Percentiles rank a stretch among this genome's conserved stretches.
phyloP scores from a whole-genome alignment of 2,329 filamentous ascomycete genomes.

The Penicillium sp. region DNA sequence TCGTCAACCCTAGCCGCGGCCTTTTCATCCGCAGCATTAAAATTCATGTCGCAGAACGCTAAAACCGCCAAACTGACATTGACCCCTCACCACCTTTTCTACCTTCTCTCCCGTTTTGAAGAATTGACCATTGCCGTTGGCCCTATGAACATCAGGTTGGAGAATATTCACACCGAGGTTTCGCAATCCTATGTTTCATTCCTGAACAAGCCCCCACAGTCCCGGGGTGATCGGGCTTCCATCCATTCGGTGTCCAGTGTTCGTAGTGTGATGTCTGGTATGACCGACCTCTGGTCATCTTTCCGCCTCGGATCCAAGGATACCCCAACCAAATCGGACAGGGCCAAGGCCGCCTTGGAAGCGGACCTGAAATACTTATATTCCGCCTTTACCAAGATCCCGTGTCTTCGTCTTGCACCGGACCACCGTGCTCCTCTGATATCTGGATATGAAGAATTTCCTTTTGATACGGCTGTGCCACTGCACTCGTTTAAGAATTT shows the following conservation, averaged over 20 bases:
- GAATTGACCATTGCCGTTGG: slow-evolving; percentile 83
- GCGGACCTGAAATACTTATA: slow-evolving; percentile 91
- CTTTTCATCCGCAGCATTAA: slow-evolving; percentile 75
- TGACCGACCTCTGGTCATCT: slow-evolving; percentile 86
- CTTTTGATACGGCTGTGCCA: slow-evolving; percentile 92
- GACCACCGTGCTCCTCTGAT: slow-evolving; percentile 87
- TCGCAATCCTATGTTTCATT: slow-evolving; percentile 92
- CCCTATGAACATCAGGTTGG: slow-evolving; percentile 88
- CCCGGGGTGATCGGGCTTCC: slow-evolving; percentile 77
- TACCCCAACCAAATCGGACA: slow-evolving; percentile 72
- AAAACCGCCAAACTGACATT: slow-evolving; percentile 87
- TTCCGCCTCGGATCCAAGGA: slow-evolving; percentile 74
- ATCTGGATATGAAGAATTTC: slow-evolving; percentile 90
- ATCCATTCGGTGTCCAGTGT: slow-evolving; percentile 95
- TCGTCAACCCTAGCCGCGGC: slow-evolving; percentile 68
- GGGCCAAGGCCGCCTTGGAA: slow-evolving; percentile 75
- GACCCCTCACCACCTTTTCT: slow-evolving; percentile 94
- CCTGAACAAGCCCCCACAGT: slow-evolving; percentile 70
- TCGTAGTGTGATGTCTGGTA: slow-evolving; percentile 91
- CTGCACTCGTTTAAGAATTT: slow-evolving; percentile 94
- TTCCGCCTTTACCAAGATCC: slow-evolving; percentile 96
- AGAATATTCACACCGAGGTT: slow-evolving; percentile 83
- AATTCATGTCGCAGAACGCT: slow-evolving; percentile 71
- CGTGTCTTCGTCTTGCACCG: slow-evolving; percentile 78
- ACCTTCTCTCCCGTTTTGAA: slow-evolving; percentile 88